Conservation (phyloP, 192 early-diverging fungal genomes). For the Podila epigama region DNA sequence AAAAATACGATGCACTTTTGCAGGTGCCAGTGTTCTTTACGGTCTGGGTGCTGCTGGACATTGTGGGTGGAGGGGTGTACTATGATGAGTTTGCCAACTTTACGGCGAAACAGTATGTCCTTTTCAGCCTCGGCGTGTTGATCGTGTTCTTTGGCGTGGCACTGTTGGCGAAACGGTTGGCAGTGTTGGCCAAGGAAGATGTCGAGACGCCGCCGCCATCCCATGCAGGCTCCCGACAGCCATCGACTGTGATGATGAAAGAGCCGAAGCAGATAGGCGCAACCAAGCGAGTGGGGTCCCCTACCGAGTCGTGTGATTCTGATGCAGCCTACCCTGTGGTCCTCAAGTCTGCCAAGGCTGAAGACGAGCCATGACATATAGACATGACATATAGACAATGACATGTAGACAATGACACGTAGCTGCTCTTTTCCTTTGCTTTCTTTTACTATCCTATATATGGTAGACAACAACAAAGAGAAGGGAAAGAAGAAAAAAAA, state of each 20-base stretch:
- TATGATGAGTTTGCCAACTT: constrained; percentile 78
- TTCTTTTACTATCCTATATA: no score
- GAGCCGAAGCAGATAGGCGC: background rate
- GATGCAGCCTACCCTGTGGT: no score
- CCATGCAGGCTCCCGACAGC: constrained; percentile 9
- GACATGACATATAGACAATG: no score
- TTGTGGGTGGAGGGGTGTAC: constrained; percentile 83
- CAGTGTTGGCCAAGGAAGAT: constrained; percentile 48
- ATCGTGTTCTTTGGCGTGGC: constrained; percentile 80
- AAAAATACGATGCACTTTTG: constrained; percentile 80
- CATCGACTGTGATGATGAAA: constrained; percentile 1
- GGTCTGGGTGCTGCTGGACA: constrained; percentile 84
- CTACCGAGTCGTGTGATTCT: background rate
- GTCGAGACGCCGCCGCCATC: constrained; percentile 10
- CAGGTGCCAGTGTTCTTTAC: constrained; percentile 86
- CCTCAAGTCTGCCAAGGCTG: no score
- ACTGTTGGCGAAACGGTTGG: constrained; percentile 68
- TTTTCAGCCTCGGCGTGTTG: constrained; percentile 72
- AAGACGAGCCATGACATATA: no score
- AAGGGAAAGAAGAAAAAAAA: no score
- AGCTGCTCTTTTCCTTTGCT: background rate
- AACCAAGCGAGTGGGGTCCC: background rate
- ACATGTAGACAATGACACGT: no score
- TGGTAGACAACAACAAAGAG: no score
- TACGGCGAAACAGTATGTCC: constrained; percentile 64